Conservation (phyloP, 2,329 filamentous ascomycete genomes). For the Phialophora macrospora region DNA sequence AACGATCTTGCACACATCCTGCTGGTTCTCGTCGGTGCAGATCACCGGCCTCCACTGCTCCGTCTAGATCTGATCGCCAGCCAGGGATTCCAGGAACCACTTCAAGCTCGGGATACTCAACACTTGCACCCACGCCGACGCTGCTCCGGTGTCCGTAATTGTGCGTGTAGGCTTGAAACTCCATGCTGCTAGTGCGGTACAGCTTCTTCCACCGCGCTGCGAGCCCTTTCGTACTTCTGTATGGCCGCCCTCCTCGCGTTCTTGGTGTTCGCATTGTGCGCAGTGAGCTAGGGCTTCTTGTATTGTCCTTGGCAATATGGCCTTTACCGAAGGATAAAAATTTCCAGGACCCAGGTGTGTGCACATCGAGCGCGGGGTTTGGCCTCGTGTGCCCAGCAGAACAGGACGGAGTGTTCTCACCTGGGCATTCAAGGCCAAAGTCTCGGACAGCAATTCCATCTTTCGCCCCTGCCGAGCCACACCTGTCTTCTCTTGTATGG, state of each 20-base stretch:
- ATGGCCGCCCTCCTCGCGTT: neutral
- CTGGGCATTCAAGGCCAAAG: constrained; percentile 28
- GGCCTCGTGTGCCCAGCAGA: constrained; percentile 1
- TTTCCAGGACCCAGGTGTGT: constrained; percentile 28
- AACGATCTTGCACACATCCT: neutral
- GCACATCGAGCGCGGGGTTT: constrained; percentile 3
- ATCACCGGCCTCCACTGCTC: neutral
- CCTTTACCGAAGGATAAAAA: constrained; percentile 25
- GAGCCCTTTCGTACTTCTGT: constrained; percentile 24
- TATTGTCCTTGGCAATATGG: constrained; percentile 24
- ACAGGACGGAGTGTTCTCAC: constrained; percentile 11
- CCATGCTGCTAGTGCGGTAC: constrained; percentile 35
- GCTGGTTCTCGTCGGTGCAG: constrained; percentile 4
- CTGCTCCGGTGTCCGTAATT: constrained; percentile 36
- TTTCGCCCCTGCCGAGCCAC: constrained; percentile 33
- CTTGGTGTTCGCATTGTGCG: constrained; percentile 1
- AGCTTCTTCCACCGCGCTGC: constrained; percentile 30
- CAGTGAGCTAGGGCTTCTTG: constrained; percentile 31
- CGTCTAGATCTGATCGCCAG: constrained; percentile 15
- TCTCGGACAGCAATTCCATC: constrained; percentile 35
- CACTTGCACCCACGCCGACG: constrained; percentile 31
- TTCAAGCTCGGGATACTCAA: constrained; percentile 39
- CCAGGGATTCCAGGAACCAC: constrained; percentile 28
- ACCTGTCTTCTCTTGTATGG: constrained; percentile 34
- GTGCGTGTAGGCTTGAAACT: constrained; percentile 30